These are phyloP conservation scores for Graphilbum fragrans DNA, from an alignment of 2,329 filamentous ascomycete genomes.

Conservation along the genomic window DNA sequence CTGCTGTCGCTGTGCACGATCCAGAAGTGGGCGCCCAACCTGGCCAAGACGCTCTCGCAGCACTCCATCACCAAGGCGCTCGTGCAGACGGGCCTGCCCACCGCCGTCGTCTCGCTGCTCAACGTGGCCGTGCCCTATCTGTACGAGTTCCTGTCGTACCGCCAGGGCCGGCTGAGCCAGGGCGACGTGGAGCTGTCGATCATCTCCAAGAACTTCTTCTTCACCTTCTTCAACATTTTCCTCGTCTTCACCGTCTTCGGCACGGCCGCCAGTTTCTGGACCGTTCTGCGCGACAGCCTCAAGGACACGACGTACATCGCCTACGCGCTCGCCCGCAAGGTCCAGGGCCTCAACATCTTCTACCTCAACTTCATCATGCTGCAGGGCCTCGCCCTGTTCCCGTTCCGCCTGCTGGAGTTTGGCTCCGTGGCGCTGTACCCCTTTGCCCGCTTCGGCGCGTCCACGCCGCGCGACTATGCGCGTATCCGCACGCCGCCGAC, in stretches of 20 bases:
- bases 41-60: slow-evolving; percentile 54
- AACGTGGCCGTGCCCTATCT: slow-evolving; percentile 86
- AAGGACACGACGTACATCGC: slow-evolving; percentile 72
- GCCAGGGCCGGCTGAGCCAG: slow-evolving; percentile 89
- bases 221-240: slow-evolving; percentile 98
- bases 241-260: slow-evolving; percentile 84
- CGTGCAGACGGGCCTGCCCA: slow-evolving; percentile 79
- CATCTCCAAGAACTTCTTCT: slow-evolving; percentile 98
- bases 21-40: slow-evolving; percentile 53
- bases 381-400: slow-evolving; percentile 86
- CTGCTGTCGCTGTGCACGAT: slow-evolving; percentile 76
- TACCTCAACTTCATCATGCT: slow-evolving; percentile 92
- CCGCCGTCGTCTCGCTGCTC: slow-evolving; percentile 71
- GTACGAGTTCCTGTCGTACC: slow-evolving; percentile 84
- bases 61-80: slow-evolving; percentile 64
- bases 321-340: slow-evolving; percentile 58
- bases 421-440: slow-evolving; percentile 78
- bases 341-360: slow-evolving; percentile 66
- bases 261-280: slow-evolving; percentile 64
- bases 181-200: slow-evolving; percentile 89
- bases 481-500: slow-evolving; percentile 70
- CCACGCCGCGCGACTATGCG: slow-evolving; percentile 80
- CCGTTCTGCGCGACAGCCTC: slow-evolving; percentile 58
- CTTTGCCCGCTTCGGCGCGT: slow-evolving; percentile 63
- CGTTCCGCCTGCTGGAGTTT: slow-evolving; percentile 82